These are phyloP conservation scores for Chlorophyllum brunneum DNA, from an alignment of 768 basidiomycete species.

Conservation along the genomic window DNA sequence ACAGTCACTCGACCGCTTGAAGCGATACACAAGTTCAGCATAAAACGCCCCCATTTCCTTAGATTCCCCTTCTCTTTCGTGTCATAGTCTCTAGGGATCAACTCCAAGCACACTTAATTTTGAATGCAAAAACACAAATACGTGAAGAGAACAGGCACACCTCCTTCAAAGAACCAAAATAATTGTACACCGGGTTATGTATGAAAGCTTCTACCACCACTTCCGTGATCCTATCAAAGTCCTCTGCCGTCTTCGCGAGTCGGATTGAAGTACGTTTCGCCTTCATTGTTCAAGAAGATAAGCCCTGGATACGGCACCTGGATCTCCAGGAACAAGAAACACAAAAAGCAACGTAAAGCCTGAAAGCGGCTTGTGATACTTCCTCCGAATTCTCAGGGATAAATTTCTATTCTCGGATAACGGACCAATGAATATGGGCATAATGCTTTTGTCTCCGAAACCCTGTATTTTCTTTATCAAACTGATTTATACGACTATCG, in stretches of 20 bases:
- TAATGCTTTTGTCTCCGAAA: no score
- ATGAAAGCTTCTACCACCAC: slow-evolving; percentile 22
- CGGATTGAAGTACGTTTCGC: slow-evolving; percentile 10
- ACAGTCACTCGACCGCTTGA: slow-evolving; percentile 25
- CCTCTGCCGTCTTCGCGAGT: slow-evolving; percentile 21
- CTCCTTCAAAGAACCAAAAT: slow-evolving; percentile 22
- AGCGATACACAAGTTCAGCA: slow-evolving; percentile 18
- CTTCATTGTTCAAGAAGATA: neutral
- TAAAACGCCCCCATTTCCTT: slow-evolving; percentile 16
- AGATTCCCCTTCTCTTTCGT: slow-evolving; percentile 14
- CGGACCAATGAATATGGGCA: no score
- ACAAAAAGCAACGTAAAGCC: no score
- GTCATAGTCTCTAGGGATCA: slow-evolving; percentile 15
- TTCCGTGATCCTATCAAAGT: slow-evolving; percentile 20
- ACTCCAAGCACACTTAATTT: slow-evolving; percentile 7
- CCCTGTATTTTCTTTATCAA: no score
- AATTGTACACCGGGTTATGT: slow-evolving; percentile 26
- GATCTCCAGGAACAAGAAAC: no score
- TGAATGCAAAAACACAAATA: no score
- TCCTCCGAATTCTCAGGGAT: no score
- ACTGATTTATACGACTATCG: no score
- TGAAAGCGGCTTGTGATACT: no score
- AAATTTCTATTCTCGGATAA: no score
- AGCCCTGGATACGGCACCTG: no score
- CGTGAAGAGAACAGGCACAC: slow-evolving; percentile 13